phyloP scores from a whole-genome alignment of 805 yeast genomes.

The Yarrowia sp. region DNA sequence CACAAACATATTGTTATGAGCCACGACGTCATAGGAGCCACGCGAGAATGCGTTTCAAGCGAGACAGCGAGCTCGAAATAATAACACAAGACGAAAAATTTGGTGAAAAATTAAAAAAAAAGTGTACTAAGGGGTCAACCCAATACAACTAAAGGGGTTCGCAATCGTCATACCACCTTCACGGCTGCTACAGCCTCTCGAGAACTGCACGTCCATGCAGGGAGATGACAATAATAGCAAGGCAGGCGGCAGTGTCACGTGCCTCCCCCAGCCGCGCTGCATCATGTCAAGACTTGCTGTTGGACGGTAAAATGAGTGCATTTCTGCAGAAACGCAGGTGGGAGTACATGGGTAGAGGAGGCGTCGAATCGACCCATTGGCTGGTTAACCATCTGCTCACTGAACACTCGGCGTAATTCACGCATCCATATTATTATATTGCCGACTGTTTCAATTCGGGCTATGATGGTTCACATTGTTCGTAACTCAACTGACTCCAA shows the following conservation, averaged over 20 bases:
- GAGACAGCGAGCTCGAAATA: not conserved
- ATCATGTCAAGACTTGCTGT: not conserved
- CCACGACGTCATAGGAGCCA: conserved; percentile 17
- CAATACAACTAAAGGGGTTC: not conserved
- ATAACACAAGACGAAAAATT: not conserved
- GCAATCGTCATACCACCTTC: not conserved
- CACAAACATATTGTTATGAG: conserved; percentile 11
- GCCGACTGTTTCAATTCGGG: not conserved
- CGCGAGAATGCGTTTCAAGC: not conserved
- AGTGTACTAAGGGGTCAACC: not conserved
- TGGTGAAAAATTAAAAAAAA: not conserved
- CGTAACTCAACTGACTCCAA: conserved; percentile 20
- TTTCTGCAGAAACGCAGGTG: no score
- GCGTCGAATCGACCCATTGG: no score
- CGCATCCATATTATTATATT: not conserved
- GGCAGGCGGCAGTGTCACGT: conserved; percentile 24
- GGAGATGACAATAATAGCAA: conserved; percentile 25
- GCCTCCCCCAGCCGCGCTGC: conserved; percentile 17
- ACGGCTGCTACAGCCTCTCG: conserved; percentile 6
- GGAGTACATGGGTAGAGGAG: not conserved
- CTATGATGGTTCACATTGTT: not conserved
- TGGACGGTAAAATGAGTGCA: not conserved
- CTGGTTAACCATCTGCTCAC: not conserved
- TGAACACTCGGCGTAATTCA: not conserved
- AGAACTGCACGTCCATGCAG: conserved; percentile 20